These are phyloP conservation scores for Penicillium sumatraense DNA, from an alignment of 2,329 filamentous ascomycete genomes.

Conservation along the genomic window DNA sequence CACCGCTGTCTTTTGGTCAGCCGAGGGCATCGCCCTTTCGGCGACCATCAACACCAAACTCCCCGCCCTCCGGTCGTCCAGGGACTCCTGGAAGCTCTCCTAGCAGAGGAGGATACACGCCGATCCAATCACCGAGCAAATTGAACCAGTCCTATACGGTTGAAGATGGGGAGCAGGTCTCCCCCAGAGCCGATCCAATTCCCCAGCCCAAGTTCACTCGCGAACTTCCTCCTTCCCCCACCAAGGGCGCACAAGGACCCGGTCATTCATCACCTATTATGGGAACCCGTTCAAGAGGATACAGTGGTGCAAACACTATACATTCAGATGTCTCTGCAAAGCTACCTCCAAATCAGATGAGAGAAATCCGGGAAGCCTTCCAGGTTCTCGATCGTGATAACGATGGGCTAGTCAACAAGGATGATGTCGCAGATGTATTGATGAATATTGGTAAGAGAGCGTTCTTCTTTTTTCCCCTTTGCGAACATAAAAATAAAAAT, in stretches of 20 bases:
- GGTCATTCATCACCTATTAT: constrained; percentile 35
- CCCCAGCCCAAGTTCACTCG: constrained; percentile 40
- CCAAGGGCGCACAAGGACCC: constrained; percentile 36
- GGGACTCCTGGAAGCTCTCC: constrained; percentile 55
- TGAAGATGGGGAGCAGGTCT: constrained; percentile 44
- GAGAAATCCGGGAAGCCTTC: constrained; percentile 89
- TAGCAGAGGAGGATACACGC: constrained; percentile 45
- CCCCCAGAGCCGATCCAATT: constrained; percentile 35
- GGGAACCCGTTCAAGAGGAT: constrained; percentile 27
- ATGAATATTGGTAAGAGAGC: constrained; percentile 71
- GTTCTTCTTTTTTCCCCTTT: too few species aligned
- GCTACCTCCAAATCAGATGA: constrained; percentile 79
- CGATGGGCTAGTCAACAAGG: constrained; percentile 78
- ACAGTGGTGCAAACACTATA: constrained; percentile 27
- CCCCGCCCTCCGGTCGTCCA: constrained; percentile 60
- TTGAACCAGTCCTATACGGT: constrained; percentile 52
- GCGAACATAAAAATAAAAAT: too few species aligned
- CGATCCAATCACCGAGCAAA: constrained; percentile 52
- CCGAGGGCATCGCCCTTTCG: constrained; percentile 72
- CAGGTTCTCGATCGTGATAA: constrained; percentile 90
- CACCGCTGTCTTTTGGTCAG: constrained; percentile 72
- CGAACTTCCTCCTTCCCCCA: constrained; percentile 47
- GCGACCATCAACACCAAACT: constrained; percentile 65
- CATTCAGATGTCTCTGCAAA: constrained; percentile 45
- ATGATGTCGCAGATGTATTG: constrained; percentile 87